Percentiles rank a stretch among this genome's conserved stretches.
Evolutionary conservation across 768 basidiomycete genomes (phyloP).

Genomic region (Lactarius tabidus): DNA sequence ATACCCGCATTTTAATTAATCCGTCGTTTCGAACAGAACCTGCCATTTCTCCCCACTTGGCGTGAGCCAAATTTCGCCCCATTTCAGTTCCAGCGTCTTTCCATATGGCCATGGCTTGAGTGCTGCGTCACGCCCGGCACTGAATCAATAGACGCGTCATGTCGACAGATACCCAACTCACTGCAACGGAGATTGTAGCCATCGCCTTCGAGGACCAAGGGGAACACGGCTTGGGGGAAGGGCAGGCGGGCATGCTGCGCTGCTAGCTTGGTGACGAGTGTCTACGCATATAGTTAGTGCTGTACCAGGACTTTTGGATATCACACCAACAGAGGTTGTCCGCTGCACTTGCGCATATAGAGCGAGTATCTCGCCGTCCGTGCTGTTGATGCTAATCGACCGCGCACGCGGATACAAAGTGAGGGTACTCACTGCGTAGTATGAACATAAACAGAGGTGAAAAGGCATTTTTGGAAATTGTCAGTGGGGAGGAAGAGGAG

Average conservation of each 20-base stretch:
- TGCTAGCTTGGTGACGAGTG: conserved; percentile 4
- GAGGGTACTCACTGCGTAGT: neutral
- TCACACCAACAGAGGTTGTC: neutral
- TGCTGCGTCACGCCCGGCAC: neutral
- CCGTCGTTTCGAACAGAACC: conserved; percentile 2
- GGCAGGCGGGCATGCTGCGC: neutral
- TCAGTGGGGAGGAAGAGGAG: neutral
- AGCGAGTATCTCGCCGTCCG: neutral
- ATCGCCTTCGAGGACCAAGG: neutral
- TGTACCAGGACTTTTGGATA: neutral
- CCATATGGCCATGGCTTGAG: conserved; percentile 13
- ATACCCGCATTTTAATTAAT: neutral
- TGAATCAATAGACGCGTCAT: neutral
- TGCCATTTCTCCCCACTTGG: conserved; percentile 10
- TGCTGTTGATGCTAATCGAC: neutral
- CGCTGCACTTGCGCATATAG: neutral
- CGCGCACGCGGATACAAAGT: neutral
- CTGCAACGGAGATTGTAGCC: conserved; percentile 8
- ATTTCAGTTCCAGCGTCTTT: conserved; percentile 6
- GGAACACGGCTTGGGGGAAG: conserved; percentile 4
- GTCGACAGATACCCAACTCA: neutral
- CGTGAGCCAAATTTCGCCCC: conserved; percentile 7
- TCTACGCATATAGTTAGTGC: conserved; percentile 2
- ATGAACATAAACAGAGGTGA: neutral
- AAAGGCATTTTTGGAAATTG: neutral